Conservation (phyloP, 2,329 filamentous ascomycete genomes). For the Diaporthe sp. region DNA sequence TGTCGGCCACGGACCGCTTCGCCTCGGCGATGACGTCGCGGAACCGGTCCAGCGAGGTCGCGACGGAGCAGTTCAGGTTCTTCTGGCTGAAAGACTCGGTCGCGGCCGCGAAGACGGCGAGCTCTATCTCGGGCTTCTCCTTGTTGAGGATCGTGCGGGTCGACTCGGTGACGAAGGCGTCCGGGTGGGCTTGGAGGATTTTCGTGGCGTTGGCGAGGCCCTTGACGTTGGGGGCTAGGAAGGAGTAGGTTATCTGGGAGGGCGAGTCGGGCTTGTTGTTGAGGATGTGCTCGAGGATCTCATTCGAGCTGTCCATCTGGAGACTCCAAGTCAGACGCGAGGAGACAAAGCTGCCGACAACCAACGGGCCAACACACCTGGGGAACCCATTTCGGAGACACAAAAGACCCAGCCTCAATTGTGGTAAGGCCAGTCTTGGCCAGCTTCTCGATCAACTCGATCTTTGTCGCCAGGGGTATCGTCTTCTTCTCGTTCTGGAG, state of each 20-base stretch:
- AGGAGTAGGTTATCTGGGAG: conserved; percentile 76
- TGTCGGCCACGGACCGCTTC: conserved; percentile 63
- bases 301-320: conserved; percentile 82
- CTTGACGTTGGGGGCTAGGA: conserved; percentile 81
- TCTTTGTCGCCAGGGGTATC: conserved; percentile 78
- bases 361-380: conserved; percentile 63
- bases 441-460: conserved; percentile 78
- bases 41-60: conserved; percentile 78
- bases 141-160: conserved; percentile 40
- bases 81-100: conserved; percentile 83
- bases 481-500: conserved; percentile 83
- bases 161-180: conserved; percentile 63
- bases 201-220: conserved; percentile 73
- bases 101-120: conserved; percentile 85
- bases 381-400: conserved; percentile 86
- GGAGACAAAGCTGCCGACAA: not conserved
- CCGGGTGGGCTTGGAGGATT: conserved; percentile 63
- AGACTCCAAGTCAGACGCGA: not conserved
- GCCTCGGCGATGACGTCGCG: conserved; percentile 75
- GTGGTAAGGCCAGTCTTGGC: conserved; percentile 74
- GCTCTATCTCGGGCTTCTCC: conserved; percentile 66
- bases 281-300: conserved; percentile 78
- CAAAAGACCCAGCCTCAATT: conserved; percentile 86
- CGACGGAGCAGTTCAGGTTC: conserved; percentile 85
- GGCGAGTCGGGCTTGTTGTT: conserved; percentile 64